phyloP scores from a whole-genome alignment of 78 protist genomes.

The Dictyostelium citrinum region DNA sequence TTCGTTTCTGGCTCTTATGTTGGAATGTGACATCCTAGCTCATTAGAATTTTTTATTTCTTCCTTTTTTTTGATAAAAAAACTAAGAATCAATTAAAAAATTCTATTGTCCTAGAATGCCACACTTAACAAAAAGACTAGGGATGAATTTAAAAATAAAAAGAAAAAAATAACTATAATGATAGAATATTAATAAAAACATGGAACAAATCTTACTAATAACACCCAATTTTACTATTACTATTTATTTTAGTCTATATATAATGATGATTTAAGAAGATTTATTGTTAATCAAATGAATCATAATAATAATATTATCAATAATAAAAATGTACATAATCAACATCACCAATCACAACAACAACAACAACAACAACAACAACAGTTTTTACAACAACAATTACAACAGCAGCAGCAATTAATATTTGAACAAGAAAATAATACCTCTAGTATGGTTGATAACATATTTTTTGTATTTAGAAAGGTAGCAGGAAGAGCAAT shows the following conservation, averaged over 20 bases:
- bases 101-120: no score
- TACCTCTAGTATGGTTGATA: slow-evolving; percentile 50
- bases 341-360: neutral
- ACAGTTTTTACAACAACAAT: neutral
- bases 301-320: neutral
- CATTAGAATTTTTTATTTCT: no score
- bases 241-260: slow-evolving; percentile 16
- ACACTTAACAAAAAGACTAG: no score
- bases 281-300: neutral
- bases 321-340: neutral
- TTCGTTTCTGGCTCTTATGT: no score
- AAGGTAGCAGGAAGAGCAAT: slow-evolving; percentile 40
- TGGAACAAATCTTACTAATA: no score
- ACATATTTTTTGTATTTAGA: slow-evolving; percentile 61
- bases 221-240: no score
- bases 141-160: no score
- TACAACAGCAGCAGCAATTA: neutral
- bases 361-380: neutral
- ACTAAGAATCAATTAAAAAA: no score
- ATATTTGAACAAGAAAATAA: slow-evolving; percentile 14
- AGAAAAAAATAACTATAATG: no score
- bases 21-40: no score
- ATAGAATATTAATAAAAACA: neutral
- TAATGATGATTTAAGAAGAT: slow-evolving; percentile 41
- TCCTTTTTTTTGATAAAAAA: no score